phyloP scores from a whole-genome alignment of 2,329 filamentous ascomycete genomes.

The Fusarium coffeatum region DNA sequence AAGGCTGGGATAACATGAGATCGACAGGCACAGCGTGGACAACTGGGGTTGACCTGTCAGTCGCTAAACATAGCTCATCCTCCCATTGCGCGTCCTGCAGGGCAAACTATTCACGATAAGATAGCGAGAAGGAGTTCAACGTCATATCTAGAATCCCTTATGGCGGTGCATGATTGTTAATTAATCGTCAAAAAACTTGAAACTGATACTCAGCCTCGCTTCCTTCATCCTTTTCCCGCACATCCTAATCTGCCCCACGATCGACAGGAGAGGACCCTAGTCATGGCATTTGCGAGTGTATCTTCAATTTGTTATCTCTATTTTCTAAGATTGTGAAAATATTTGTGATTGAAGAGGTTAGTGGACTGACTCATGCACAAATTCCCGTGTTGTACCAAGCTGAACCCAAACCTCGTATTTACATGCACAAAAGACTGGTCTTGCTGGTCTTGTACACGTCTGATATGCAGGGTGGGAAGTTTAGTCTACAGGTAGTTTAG shows the following conservation, averaged over 20 bases:
- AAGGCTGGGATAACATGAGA: constrained; percentile 15
- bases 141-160: neutral
- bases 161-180: neutral
- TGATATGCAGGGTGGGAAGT: constrained; percentile 11
- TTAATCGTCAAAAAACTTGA: neutral
- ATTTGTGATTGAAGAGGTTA: neutral
- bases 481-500: neutral
- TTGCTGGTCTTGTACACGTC: constrained; percentile 30
- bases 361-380: constrained; percentile 21
- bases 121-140: neutral
- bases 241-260: constrained; percentile 37
- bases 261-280: constrained; percentile 29
- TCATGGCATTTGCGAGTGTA: neutral
- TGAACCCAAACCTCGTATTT: constrained; percentile 32
- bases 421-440: neutral
- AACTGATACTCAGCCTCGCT: neutral
- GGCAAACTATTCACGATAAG: neutral
- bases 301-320: too few species aligned
- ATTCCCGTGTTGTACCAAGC: constrained; percentile 32
- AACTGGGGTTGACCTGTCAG: neutral
- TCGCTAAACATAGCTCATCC: constrained; percentile 33
- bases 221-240: constrained; percentile 1
- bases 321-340: neutral
- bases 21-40: constrained; percentile 28
- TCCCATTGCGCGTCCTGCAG: constrained; percentile 21